Evolutionary conservation across 768 basidiomycete genomes (phyloP).

Genomic region (Tricholoma matsutake): DNA sequence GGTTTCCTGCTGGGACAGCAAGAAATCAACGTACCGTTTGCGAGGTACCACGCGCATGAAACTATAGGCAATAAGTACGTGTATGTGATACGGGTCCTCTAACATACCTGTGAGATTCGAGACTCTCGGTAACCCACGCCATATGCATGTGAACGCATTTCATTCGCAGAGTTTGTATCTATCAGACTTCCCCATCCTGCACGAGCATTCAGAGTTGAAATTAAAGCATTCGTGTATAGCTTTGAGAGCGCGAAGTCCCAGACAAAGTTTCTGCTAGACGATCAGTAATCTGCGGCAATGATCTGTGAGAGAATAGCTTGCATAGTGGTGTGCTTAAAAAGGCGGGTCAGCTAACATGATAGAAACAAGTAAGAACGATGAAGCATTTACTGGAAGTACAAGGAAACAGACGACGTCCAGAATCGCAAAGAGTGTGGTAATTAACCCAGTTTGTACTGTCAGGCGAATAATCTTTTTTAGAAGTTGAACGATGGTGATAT

Average conservation of each 20-base stretch:
- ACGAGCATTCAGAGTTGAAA: slow-evolving; percentile 2
- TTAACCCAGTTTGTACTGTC: slow-evolving; percentile 40
- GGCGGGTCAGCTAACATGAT: background rate
- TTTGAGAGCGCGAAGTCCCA: slow-evolving; percentile 28
- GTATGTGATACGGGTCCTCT: background rate
- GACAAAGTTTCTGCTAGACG: slow-evolving; percentile 22
- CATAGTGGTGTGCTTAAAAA: slow-evolving; percentile 21
- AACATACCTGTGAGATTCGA: background rate
- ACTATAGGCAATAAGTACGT: background rate
- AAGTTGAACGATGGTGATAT: background rate
- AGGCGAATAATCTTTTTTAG: slow-evolving; percentile 13
- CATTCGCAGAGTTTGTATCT: background rate
- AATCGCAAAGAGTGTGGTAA: slow-evolving; percentile 38
- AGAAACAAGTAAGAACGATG: background rate
- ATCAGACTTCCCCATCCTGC: background rate
- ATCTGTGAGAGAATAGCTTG: slow-evolving; percentile 5
- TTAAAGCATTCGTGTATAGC: slow-evolving; percentile 24
- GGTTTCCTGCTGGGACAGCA: background rate
- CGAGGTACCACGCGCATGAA: background rate
- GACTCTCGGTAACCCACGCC: background rate
- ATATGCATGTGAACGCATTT: background rate
- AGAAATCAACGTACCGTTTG: background rate
- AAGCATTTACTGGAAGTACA: slow-evolving; percentile 33
- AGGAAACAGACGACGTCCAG: slow-evolving; percentile 42
- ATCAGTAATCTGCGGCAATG: background rate